Evolutionary conservation across 2,329 filamentous ascomycete genomes (phyloP), one percentile per base, ranked within the genome.

Genomic region (Penicillium paneum): DNA sequence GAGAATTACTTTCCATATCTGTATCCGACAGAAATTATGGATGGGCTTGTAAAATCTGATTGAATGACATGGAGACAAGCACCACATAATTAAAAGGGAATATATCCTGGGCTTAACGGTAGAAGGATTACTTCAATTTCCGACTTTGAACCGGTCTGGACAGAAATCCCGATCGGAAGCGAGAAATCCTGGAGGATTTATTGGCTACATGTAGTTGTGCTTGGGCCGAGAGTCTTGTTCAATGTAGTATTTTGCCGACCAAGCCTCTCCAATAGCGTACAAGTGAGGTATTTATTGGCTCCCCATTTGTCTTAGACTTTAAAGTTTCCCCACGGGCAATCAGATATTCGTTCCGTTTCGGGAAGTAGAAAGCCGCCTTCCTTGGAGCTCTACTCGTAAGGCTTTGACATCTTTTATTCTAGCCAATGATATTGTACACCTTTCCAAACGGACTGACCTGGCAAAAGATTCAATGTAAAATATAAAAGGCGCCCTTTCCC

Each of bases 321-420:
- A 17, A 12, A 19, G 26, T 28, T 57, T 54, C 55, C 57, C 55
- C 57, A 45, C 52, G 57, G 52, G 52, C 21, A 56, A 19, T 40
- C 49, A 41, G 44, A 52, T 50, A 49, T 40, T n/a, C 13, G 3
- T 13, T 26, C 54, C 57, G 58, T 35, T 61, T 61, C 24, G 19
- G 58, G 58, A 61, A 61, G 42, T 49, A 49, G 54, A 57, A 39
- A 38, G 45, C 34, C 31, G 29, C 1, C 8, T 41, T n/a, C 36
- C 42, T 28, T 54, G 13, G 43, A 5, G 46, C 11, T 29, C 24
- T 55, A 41, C 41, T 32, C 35, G 17, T 43, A 19, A 28, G 35
- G 24, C 19, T 38, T 55, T 26, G 31, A 21, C 17, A 28, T 42
- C 11, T 32, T 41, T 19, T 21, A 32, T 21, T 50, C 19, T n/a